These are phyloP conservation scores for Arabidopsis thaliana DNA, from an alignment of 345 rosid genomes.

Conservation along the genomic window DNA sequence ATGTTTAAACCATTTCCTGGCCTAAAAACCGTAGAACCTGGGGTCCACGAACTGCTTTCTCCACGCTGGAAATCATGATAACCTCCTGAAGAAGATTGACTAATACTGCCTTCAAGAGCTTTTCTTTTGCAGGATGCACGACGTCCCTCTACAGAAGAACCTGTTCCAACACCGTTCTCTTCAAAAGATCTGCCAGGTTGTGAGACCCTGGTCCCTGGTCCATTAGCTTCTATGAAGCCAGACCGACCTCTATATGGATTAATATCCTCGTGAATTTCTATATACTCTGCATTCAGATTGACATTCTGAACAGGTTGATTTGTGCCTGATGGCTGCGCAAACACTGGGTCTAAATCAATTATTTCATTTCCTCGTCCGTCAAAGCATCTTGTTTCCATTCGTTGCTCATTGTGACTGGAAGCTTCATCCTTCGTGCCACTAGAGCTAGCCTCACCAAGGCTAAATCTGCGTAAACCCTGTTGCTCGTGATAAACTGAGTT, in stretches of 20 bases:
- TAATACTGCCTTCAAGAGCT: conserved; percentile 65
- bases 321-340: conserved; percentile 53
- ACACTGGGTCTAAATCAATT: conserved; percentile 50
- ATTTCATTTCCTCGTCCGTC: conserved; percentile 43
- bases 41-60: conserved; percentile 62
- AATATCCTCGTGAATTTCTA: conserved; percentile 52
- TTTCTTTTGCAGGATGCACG: conserved; percentile 83
- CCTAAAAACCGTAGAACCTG: conserved; percentile 49
- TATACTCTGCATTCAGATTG: conserved; percentile 62
- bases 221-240: conserved; percentile 51
- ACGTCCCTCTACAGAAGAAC: conserved; percentile 60
- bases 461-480: conserved; percentile 57
- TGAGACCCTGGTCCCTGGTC: conserved; percentile 49
- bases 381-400: conserved; percentile 9
- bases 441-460: conserved; percentile 46
- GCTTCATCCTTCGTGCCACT: conserved; percentile 55
- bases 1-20: conserved; percentile 52
- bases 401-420: conserved; percentile 51
- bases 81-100: conserved; percentile 69
- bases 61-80: conserved; percentile 58
- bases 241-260: conserved; percentile 53
- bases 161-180: conserved; percentile 57
- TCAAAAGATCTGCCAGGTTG: conserved; percentile 33
- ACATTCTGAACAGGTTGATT: conserved; percentile 55
- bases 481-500: conserved; percentile 60